These are phyloP conservation scores for Boletus edulis DNA, from an alignment of 768 basidiomycete species.

Conservation along the genomic window DNA sequence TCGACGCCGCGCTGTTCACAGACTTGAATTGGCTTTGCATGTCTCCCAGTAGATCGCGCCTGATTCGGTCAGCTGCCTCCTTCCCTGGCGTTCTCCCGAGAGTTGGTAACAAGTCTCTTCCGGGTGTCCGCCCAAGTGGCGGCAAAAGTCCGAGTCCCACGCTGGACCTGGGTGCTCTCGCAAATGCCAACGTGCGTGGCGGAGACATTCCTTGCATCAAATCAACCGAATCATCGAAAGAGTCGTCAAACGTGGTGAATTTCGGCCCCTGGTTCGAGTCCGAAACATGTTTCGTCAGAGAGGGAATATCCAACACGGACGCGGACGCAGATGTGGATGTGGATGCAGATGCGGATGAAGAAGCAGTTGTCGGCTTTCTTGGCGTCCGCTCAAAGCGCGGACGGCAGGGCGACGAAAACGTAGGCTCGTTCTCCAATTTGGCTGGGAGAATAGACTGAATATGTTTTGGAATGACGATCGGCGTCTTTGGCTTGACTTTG, in stretches of 20 bases:
- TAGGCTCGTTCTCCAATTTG: constrained; percentile 65
- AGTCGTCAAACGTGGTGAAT: constrained; percentile 32
- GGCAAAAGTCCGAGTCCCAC: constrained; percentile 33
- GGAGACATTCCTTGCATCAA: constrained; percentile 47
- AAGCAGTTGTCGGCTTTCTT: constrained; percentile 17
- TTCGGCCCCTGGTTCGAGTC: constrained; percentile 45
- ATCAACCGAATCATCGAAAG: constrained; percentile 40
- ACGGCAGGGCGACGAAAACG: constrained; percentile 41
- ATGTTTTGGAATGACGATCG: constrained; percentile 45
- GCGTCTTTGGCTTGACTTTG: constrained; percentile 59
- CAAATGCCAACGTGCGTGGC: constrained; percentile 53
- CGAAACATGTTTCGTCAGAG: constrained; percentile 36
- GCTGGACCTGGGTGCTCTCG: constrained; percentile 38
- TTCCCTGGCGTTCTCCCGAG: constrained; percentile 67
- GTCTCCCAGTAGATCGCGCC: constrained; percentile 59
- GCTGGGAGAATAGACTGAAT: constrained; percentile 62
- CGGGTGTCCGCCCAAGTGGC: constrained; percentile 61
- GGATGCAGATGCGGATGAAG: constrained; percentile 30
- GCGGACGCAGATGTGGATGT: constrained; percentile 20
- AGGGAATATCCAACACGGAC: constrained; percentile 47
- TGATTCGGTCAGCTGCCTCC: constrained; percentile 69
- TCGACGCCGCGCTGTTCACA: constrained; percentile 9
- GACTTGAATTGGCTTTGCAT: constrained; percentile 38
- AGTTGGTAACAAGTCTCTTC: constrained; percentile 44
- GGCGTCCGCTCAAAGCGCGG: constrained; percentile 30